A percentile compares a stretch with the other conserved stretches of the same genome.
These are phyloP conservation scores for Lodderomyces orthopsilosis DNA, from an alignment of 1,139 yeast species.

Conservation along the genomic window DNA sequence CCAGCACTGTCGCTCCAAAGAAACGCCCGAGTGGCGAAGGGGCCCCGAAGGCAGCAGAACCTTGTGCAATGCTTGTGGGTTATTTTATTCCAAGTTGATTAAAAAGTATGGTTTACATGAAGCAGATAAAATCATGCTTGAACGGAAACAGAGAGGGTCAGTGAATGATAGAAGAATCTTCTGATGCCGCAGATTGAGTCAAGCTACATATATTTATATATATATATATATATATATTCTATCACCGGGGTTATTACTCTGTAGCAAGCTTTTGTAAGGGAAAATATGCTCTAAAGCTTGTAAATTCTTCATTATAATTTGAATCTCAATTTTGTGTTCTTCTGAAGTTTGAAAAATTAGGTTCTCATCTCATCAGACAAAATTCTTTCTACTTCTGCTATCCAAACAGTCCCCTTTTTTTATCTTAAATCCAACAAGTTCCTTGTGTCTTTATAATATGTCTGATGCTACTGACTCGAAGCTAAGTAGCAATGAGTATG, in stretches of 20 bases:
- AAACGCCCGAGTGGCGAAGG: constrained; percentile 48
- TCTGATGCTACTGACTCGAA: constrained; percentile 18
- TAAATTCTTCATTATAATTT: too few species aligned
- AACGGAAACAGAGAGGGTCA: constrained; percentile 22
- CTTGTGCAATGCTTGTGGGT: constrained; percentile 47
- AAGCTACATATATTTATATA: not conserved
- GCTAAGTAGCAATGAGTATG: constrained; percentile 53
- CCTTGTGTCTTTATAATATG: constrained; percentile 11
- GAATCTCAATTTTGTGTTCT: not conserved
- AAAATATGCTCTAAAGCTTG: too few species aligned
- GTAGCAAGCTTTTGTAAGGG: too few species aligned
- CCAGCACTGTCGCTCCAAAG: constrained; percentile 27
- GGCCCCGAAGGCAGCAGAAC: constrained; percentile 46
- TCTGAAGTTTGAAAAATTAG: not conserved
- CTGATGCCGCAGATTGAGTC: not conserved
- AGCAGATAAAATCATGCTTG: constrained; percentile 25
- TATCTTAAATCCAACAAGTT: not conserved
- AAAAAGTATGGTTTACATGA: constrained; percentile 25
- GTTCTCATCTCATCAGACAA: constrained; percentile 3
- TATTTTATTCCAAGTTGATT: constrained; percentile 35
- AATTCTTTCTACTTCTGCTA: not conserved
- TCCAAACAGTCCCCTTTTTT: not conserved
- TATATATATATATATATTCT: not conserved
- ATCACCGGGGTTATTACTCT: not conserved
- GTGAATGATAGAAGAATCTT: constrained; percentile 21